phyloP scores from a whole-genome alignment of 306 rosid species.

The Acmispon strigosus region DNA sequence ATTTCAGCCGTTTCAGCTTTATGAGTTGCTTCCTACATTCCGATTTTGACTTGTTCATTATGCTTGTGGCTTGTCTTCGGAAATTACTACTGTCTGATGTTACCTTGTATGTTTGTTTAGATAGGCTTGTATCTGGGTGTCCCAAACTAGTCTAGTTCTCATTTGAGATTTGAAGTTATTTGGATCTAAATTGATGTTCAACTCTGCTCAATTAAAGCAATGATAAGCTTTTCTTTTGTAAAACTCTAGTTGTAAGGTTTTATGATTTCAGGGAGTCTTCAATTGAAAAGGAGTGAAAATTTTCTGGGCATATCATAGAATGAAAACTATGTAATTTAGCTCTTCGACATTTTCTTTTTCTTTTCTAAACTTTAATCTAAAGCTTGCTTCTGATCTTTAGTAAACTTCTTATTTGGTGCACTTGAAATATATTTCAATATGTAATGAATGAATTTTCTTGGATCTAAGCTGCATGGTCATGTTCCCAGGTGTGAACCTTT shows the following conservation, averaged over 20 bases:
- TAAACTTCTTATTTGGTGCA: not conserved
- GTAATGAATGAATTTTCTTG: slow-evolving; percentile 4
- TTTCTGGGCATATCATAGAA: not conserved
- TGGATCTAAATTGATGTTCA: too few relatives aligned
- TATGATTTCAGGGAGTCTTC: not conserved
- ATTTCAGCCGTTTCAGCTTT: not conserved
- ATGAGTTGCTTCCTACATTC: not conserved
- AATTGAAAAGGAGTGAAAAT: not conserved
- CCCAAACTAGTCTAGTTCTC: too few relatives aligned
- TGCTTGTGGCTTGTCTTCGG: not conserved
- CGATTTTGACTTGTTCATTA: not conserved
- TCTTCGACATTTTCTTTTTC: not conserved
- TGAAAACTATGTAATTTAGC: not conserved
- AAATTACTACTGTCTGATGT: too few relatives aligned
- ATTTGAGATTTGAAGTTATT: too few relatives aligned
- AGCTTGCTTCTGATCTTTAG: not conserved
- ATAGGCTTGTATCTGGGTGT: too few relatives aligned
- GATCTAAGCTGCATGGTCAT: slow-evolving; percentile 31
- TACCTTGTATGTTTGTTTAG: too few relatives aligned
- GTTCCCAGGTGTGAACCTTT: slow-evolving; percentile 89
- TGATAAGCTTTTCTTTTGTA: not conserved
- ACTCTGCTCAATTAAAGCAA: not conserved
- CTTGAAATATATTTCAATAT: not conserved
- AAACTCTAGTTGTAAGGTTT: not conserved
- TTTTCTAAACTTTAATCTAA: not conserved